These are phyloP conservation scores for Saprolegnia diclina DNA, from an alignment of 352 stramenopile genomes.

Conservation along the genomic window DNA sequence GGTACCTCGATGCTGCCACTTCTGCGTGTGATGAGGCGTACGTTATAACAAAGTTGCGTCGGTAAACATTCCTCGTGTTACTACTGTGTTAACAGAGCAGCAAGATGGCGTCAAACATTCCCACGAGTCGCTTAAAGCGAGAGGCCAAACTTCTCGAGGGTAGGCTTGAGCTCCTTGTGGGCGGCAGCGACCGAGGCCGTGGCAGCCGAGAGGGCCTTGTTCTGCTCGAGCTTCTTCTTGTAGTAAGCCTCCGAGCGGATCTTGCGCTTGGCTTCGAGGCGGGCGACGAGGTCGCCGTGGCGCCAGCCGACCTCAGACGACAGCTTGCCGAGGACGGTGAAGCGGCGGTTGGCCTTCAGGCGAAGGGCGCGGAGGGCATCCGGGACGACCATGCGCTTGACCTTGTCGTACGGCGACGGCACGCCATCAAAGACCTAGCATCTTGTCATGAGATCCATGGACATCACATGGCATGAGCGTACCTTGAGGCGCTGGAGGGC, in stretches of 20 bases:
- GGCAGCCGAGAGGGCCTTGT: conserved; percentile 84
- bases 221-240: conserved; percentile 92
- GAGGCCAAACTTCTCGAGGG: conserved; percentile 72
- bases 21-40: too few species aligned
- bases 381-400: conserved; percentile 98
- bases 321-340: conserved; percentile 93
- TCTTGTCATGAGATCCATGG: conserved; percentile 1
- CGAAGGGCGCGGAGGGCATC: conserved; percentile 92
- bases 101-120: not conserved
- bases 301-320: conserved; percentile 96
- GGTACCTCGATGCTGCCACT: too few species aligned
- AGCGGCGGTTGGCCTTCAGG: conserved; percentile 92
- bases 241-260: conserved; percentile 96
- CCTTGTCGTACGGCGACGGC: conserved; percentile 97
- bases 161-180: conserved; percentile 81
- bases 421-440: conserved; percentile 97
- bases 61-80: not conserved
- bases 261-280: conserved; percentile 91
- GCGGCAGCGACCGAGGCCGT: conserved; percentile 87
- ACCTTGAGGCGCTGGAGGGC: conserved; percentile 95
- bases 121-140: conserved; percentile 39
- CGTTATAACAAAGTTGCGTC: too few species aligned
- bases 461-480: conserved; percentile 10
- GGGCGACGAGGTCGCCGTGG: conserved; percentile 92
- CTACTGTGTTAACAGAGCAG: not conserved